Conservation (phyloP, 495 filamentous ascomycete species). For the Xylaria acuta region DNA sequence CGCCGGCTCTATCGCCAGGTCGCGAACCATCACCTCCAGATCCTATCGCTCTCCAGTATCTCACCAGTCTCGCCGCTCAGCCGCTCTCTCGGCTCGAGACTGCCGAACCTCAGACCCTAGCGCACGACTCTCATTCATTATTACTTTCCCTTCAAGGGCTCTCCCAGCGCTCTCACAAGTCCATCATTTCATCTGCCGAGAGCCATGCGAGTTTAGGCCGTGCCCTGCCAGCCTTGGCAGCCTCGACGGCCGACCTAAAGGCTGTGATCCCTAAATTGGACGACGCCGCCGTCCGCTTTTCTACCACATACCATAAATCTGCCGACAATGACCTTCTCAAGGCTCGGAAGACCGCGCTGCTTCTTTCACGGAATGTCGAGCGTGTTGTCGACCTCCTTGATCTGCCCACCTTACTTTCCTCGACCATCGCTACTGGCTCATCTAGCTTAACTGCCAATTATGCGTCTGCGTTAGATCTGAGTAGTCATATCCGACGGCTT, state of each 20-base stretch:
- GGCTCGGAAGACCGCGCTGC: constrained; percentile 78
- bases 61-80: constrained; percentile 79
- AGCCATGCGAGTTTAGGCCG: constrained; percentile 74
- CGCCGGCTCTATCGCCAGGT: constrained; percentile 59
- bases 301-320: constrained; percentile 77
- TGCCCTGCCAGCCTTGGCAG: constrained; percentile 70
- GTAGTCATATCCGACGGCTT: constrained; percentile 91
- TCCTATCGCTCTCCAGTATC: constrained; percentile 79
- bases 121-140: constrained; percentile 81
- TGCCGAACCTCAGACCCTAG: constrained; percentile 78
- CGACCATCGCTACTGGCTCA: constrained; percentile 56
- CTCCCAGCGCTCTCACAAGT: constrained; percentile 89
- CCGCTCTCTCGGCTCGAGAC: constrained; percentile 73
- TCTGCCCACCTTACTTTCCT: constrained; percentile 83
- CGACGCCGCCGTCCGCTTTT: constrained; percentile 76
- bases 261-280: constrained; percentile 81
- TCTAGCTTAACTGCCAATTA: constrained; percentile 65
- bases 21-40: constrained; percentile 51
- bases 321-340: constrained; percentile 74
- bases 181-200: constrained; percentile 80
- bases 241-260: constrained; percentile 68
- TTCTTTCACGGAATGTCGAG: constrained; percentile 89
- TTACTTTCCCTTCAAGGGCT: constrained; percentile 85
- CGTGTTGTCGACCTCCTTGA: constrained; percentile 90
- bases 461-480: constrained; percentile 87